Base-by-base conservation (phyloP, 768 basidiomycete species). In the Russula sp. region DNA sequence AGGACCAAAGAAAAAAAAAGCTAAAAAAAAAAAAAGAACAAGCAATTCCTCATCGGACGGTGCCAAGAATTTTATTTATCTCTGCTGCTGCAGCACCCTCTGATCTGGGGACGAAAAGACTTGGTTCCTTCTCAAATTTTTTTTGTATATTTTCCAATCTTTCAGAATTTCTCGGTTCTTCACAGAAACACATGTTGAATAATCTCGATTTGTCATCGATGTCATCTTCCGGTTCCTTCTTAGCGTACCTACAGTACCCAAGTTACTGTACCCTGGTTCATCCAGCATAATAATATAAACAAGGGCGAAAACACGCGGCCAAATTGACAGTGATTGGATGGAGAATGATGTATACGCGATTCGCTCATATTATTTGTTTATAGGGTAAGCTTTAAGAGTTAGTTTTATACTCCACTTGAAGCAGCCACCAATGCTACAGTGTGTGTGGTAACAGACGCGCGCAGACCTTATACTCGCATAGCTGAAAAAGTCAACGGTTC, bases 171-270 rank as follows among this genome's bases (percentile, higher is more conserved):
- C 13, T 16, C 14, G 2, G 6, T 25, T 46, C 13, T 47, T 47
- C 14, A 25, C 22, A 47, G 13, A 47, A 47, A 47, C 58, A 46
- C 51, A 25, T 46, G 45, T 59, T 29, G 54, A n/a, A 47, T 47
- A 47, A 39, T 50, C 8, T 13, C 13, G 36, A 42, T 20, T 16
- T 45, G 34, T 55, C n/a, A n/a, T n/a, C n/a, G n/a, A n/a, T n/a
- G n/a, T n/a, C 16, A 36, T 38, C 39, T 50, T 46, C 18, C 25
- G 29, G 13, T 2, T 56, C 7, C 25, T 5, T 13, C 49, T 55
- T 64, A 62, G 39, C 41, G 58, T 60, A 62, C 58, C 20, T 34
- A 58, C 57, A 49, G 47, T 58, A n/a, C 41, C 49, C 16, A 52
- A 35, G 42, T 56, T 59, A 14, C 46, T 25, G 25, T 47, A 29